Base-by-base conservation (phyloP, 768 basidiomycete genomes). In the Leccinum fibrillosum region DNA sequence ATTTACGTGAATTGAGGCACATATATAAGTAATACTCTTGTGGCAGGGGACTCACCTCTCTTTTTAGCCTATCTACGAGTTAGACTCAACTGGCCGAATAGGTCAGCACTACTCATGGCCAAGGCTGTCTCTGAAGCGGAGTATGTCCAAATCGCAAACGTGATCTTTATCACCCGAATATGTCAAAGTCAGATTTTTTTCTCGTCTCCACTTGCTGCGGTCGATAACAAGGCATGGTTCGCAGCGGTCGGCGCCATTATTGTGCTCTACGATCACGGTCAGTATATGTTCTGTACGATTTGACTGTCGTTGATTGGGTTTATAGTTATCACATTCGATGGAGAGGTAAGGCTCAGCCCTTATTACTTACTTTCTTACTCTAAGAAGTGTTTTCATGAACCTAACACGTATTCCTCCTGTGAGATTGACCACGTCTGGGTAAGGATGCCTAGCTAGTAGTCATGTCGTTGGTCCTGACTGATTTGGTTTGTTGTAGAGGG, bases 351-450 rank as follows among this genome's bases (percentile, higher is more conserved):
- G 13, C 8, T 51, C 25, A 12, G 13, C 9, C 12, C 26, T 49
- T 10, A 8, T 23, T 23, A 23, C 10, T 49, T 30, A 2, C 30
- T 11, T 30, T 30, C 10, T 49, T 30, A 2, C 30, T 11, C 11
- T 30, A 30, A 30, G 30, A 30, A 8, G 17, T 49, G 17, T n/a
- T 23, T 19, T 48, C 11, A 25, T 51, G 53, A 19, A 56, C 12
- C 11, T 6, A 13, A 19, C 5, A 17, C 42, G 6, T 2, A 15
- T n/a, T 49, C 10, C 25, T 23, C 17, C 9, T 9, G 4, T 17
- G n/a, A 64, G 67, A 50, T 69, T 15, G 49, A 62, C n/a, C 47
- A 66, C 53, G 15, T 69, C 45, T 67, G 66, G 67, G 67, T 64
- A 47, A 54, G 55, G 30, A 23, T 15, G 2, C 17, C n/a, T 6